Conservation (phyloP, 495 filamentous ascomycete genomes). For the Penicillium ochrochloron region DNA sequence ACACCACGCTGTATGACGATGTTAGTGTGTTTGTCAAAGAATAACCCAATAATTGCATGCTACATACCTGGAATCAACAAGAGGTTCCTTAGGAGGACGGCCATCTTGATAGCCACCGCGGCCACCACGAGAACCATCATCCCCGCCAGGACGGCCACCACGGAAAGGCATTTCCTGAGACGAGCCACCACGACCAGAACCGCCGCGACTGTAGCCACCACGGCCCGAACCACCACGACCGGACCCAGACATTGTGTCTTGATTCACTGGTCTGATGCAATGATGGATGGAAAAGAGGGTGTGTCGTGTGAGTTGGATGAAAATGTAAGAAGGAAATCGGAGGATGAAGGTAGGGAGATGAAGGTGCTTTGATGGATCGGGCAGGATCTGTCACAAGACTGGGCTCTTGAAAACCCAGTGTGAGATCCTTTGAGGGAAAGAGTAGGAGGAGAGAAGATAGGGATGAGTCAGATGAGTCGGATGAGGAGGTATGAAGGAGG, state of each 20-base stretch:
- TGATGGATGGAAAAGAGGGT: not conserved
- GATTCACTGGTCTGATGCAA: not conserved
- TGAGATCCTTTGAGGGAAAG: not conserved
- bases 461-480: not conserved
- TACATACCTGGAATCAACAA: conserved; percentile 17
- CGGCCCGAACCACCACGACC: not conserved
- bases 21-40: not conserved
- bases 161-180: not conserved
- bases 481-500: not conserved
- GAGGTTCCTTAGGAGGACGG: too few species aligned
- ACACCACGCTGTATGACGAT: conserved; percentile 11
- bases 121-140: conserved; percentile 5
- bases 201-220: conserved; percentile 2
- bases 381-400: not conserved
- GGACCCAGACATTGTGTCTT: conserved; percentile 21
- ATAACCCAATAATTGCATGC: not conserved
- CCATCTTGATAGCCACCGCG: conserved; percentile 17
- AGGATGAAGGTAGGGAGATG: not conserved
- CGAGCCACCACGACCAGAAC: not conserved
- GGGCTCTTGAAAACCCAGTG: not conserved
- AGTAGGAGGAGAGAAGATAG: not conserved
- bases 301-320: not conserved
- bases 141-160: conserved; percentile 8
- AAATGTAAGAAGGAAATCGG: not conserved
- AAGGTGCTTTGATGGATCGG: not conserved